Percentiles rank a stretch among this genome's conserved stretches.
Evolutionary conservation across 2,329 filamentous ascomycete genomes (phyloP).

Genomic region (Fusarium papillatum): DNA sequence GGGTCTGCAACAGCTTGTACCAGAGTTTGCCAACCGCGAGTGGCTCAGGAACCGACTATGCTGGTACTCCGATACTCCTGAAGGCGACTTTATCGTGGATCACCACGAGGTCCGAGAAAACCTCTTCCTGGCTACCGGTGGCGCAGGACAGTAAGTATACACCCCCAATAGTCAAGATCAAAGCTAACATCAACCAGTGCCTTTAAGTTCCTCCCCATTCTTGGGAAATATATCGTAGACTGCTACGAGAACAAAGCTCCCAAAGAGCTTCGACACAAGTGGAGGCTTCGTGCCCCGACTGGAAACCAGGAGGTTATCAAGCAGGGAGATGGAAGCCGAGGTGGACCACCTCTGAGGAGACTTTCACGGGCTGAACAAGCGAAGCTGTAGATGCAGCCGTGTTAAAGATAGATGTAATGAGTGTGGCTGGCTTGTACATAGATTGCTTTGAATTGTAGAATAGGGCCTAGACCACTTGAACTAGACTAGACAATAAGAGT

Average conservation of each 20-base stretch:
- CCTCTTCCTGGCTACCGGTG: conserved; percentile 62
- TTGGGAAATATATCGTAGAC: conserved; percentile 44
- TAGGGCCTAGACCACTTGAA: not conserved
- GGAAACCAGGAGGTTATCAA: conserved; percentile 24
- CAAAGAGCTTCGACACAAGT: conserved; percentile 44
- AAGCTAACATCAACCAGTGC: conserved; percentile 25
- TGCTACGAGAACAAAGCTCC: conserved; percentile 49
- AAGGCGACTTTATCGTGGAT: conserved; percentile 73
- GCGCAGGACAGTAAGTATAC: conserved; percentile 41
- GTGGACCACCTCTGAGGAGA: conserved; percentile 43
- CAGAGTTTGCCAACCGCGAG: conserved; percentile 63
- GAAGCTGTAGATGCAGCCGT: conserved; percentile 33
- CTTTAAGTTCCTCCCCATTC: conserved; percentile 38
- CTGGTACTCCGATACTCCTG: conserved; percentile 76
- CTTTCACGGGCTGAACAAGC: conserved; percentile 44
- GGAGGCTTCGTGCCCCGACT: conserved; percentile 40
- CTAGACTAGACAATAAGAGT: not conserved
- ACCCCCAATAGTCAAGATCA: not conserved
- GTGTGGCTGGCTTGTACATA: not conserved
- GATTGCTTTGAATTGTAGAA: not conserved
- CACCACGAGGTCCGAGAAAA: conserved; percentile 64
- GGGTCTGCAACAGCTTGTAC: conserved; percentile 66
- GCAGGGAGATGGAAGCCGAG: conserved; percentile 47
- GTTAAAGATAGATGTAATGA: not conserved
- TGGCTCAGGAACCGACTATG: conserved; percentile 68